Base-by-base conservation (phyloP, 2,329 filamentous ascomycete genomes). In the Fusarium temperatum region DNA sequence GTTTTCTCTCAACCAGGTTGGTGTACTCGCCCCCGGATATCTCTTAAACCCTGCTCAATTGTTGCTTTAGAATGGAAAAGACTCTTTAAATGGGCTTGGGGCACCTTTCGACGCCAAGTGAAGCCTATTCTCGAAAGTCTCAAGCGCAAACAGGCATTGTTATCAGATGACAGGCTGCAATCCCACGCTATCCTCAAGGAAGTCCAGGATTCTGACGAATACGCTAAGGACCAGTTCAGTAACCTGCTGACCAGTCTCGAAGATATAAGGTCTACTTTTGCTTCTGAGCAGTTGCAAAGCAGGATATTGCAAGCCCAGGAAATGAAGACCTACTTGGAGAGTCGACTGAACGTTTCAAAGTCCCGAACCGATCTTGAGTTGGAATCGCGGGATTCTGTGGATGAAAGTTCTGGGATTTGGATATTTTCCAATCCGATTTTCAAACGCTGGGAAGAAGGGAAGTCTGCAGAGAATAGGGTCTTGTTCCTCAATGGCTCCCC, bases 301-400 rank as follows among this genome's bases (percentile, higher is more conserved):
- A 51, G 26, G 4, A 7, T 0, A 1, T 0, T 22, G 0, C 18
- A 62, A 13, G 7, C 41, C 0, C 61, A 11, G 0, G 50, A 54
- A 2, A 70, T 63, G 28, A 61, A n/a, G 2, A 22, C 8, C 1
- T 30, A 45, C 8, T 1, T 71, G 0, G 53, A 67, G 0, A 28
- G 24, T 3, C 7, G 55, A 22, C 0, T 71, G 0, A 7, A 58
- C 0, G 2, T 71, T 10, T 36, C 50, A 6, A 9, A 7, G 0
- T 41, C 35, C 6, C 48, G 30, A 4, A 6, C 6, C 1, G 22
- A 26, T 0, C 20, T 20, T 15, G 45, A 41, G 0, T 0, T 66
- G 0, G 44, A 48, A 8, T 5, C 44, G 0, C 13, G 1, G 0
- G 42, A 67, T 0, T 0, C 9, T 4, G 0, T 6, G 0, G 0